Evolutionary conservation across 1,284 basidiomycete species (phyloP).

Genomic region (Rhizoctonia solani): DNA sequence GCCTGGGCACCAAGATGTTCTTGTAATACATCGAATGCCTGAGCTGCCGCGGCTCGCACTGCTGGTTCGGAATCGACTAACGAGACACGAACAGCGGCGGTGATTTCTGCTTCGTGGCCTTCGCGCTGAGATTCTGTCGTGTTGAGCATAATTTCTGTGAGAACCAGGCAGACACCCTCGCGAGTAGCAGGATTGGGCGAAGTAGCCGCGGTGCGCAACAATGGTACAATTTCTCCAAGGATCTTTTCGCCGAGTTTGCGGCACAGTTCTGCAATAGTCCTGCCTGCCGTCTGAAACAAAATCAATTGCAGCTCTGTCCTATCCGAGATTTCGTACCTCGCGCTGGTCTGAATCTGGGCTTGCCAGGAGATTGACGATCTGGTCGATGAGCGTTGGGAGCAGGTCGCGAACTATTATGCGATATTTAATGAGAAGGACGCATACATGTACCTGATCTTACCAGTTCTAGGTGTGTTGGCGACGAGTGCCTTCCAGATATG

Average conservation of each 20-base stretch:
- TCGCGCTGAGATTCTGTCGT: slow-evolving; percentile 86
- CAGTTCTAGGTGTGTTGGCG: slow-evolving; percentile 83
- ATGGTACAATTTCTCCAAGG: slow-evolving; percentile 80
- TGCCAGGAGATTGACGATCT: slow-evolving; percentile 76
- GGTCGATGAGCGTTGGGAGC: slow-evolving; percentile 81
- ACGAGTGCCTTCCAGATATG: slow-evolving; percentile 99
- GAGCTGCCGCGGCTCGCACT: slow-evolving; percentile 91
- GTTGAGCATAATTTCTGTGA: slow-evolving; percentile 91
- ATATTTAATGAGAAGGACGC: slow-evolving; percentile 41
- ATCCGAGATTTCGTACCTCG: slow-evolving; percentile 63
- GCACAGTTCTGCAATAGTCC: slow-evolving; percentile 87
- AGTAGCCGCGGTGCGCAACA: slow-evolving; percentile 69
- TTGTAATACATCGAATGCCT: slow-evolving; percentile 92
- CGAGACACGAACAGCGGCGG: slow-evolving; percentile 80
- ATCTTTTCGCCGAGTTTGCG: slow-evolving; percentile 96
- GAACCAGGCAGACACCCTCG: slow-evolving; percentile 85
- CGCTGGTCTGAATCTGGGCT: slow-evolving; percentile 83
- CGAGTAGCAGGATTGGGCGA: slow-evolving; percentile 77
- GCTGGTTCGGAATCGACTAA: slow-evolving; percentile 86
- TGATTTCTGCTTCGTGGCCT: slow-evolving; percentile 88
- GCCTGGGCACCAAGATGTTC: slow-evolving; percentile 88
- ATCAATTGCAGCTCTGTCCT: slow-evolving; percentile 6
- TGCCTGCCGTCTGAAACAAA: slow-evolving; percentile 70
- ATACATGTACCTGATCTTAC: slow-evolving; percentile 48
- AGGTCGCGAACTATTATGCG: slow-evolving; percentile 86